Evolutionary conservation across 2,329 filamentous ascomycete genomes (phyloP), one percentile per base, ranked within the genome.

Genomic region (Aspergillus novofumigatus): DNA sequence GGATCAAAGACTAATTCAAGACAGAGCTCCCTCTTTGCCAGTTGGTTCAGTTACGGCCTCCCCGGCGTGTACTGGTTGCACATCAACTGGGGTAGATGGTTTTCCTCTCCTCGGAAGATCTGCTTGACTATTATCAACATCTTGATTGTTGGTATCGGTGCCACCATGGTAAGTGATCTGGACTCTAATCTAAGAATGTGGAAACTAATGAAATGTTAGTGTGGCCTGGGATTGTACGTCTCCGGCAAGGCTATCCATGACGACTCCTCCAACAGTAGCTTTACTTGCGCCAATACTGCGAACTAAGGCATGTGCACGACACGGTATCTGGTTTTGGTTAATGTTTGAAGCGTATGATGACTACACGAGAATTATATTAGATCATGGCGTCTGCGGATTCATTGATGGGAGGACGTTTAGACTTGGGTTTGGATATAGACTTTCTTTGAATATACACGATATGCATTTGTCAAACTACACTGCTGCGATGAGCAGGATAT

Each of bases 1-100:
- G 10, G 17, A 10, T 3, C 4, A 6, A 20, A 41, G 42, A 45
- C 59, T 57, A 52, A 55, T 58, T 73, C 68, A 4, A 11, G 44
- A 47, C 48, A 67, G 59, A 78, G 76, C 45, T 80, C 85, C 1
- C 70, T 87, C 2, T 87, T 88, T 59, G 83, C 81, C 41, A 83
- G 79, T 58, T 88, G 86, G 86, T 89, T 89, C 69, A 85, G 81
- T 56, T 81, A 76, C 62, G 76, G 77, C 1, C 64, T 81, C 3
- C 73, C 72, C 21, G 77, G 74, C 8, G 62, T 75, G 2, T 77
- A 80, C 61, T 81, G 78, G 77, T 62, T 81, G 53, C 77, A 77
- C 60, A 70, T 84, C 57, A 78, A 83, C 61, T 69, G 70, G 53
- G 77, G 75, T 1, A 62, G 63, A 14, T 77, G 71, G 67, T 75